phyloP scores from a whole-genome alignment of 2,329 filamentous ascomycete species.

The Penicillium sp. region DNA sequence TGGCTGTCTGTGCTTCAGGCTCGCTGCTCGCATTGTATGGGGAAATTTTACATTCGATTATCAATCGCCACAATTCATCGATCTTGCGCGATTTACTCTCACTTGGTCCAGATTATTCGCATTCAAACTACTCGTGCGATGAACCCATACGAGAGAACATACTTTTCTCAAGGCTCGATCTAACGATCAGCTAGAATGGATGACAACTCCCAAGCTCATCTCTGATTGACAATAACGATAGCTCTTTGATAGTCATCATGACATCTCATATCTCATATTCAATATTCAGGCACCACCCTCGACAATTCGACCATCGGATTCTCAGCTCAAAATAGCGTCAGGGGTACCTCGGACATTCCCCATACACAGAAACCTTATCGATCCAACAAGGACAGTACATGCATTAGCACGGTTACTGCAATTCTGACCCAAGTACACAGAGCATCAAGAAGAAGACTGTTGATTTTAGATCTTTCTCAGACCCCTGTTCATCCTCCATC shows the following conservation, averaged over 20 bases:
- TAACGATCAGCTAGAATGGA: background rate
- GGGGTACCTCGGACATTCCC: constrained; percentile 8
- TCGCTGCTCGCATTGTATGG: background rate
- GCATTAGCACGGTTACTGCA: constrained; percentile 24
- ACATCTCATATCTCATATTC: constrained; percentile 19
- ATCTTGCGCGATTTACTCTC: background rate
- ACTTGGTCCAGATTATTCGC: background rate
- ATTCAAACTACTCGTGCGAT: constrained; percentile 9
- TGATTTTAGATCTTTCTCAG: constrained; percentile 23
- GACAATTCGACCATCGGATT: constrained; percentile 17
- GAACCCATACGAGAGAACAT: background rate
- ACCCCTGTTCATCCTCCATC: constrained; percentile 15
- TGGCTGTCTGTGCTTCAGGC: constrained; percentile 10
- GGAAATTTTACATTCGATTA: constrained; percentile 8
- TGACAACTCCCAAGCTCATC: background rate
- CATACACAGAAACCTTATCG: constrained; percentile 21
- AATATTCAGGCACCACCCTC: constrained; percentile 13
- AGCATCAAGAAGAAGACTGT: constrained; percentile 19
- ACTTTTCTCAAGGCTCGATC: background rate
- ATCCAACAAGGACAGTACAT: constrained; percentile 3
- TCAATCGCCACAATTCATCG: constrained; percentile 19
- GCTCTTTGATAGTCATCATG: constrained; percentile 1
- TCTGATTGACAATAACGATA: background rate
- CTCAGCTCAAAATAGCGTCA: background rate
- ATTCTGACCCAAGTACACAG: constrained; percentile 20